Percentiles rank a stretch among this genome's conserved stretches.
These are phyloP conservation scores for Saposhnikovia divaricata DNA, from an alignment of 129 eudicot species.

Conservation along the genomic window DNA sequence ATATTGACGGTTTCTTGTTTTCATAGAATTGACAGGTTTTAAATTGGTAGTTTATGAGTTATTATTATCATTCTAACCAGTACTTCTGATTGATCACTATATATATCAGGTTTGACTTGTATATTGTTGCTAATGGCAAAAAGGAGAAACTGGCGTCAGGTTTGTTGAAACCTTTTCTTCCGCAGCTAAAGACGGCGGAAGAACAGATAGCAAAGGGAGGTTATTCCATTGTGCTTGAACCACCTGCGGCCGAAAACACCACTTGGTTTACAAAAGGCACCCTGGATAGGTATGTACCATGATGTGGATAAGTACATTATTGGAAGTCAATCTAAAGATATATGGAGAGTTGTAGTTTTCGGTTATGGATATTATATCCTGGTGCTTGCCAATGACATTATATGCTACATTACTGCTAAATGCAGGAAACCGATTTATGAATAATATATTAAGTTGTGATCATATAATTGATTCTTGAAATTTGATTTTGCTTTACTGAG, in stretches of 20 bases:
- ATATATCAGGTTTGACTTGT: conserved; percentile 74
- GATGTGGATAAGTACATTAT: background rate
- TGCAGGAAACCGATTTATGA: background rate
- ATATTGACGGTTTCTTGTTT: background rate
- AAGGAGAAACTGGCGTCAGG: conserved; percentile 90
- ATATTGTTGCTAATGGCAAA: conserved; percentile 68
- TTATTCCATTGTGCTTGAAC: conserved; percentile 81
- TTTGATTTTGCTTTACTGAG: background rate
- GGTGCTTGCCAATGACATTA: background rate
- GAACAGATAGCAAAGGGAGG: conserved; percentile 97
- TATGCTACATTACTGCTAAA: background rate
- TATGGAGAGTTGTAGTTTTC: background rate
- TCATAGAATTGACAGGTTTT: background rate
- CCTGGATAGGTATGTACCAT: conserved; percentile 56
- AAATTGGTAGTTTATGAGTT: background rate
- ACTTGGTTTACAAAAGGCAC: conserved; percentile 93
- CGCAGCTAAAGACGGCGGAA: conserved; percentile 79
- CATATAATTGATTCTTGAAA: background rate
- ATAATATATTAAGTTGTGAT: background rate
- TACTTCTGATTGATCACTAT: background rate
- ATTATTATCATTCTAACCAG: background rate
- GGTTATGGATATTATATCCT: background rate
- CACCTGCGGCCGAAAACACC: conserved; percentile 39
- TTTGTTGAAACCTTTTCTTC: conserved; percentile 74
- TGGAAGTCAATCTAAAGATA: background rate